Percentiles rank a stretch among this genome's conserved stretches.
Conservation (phyloP, 2,329 filamentous ascomycete genomes). For the Fusarium guadeloupense region DNA sequence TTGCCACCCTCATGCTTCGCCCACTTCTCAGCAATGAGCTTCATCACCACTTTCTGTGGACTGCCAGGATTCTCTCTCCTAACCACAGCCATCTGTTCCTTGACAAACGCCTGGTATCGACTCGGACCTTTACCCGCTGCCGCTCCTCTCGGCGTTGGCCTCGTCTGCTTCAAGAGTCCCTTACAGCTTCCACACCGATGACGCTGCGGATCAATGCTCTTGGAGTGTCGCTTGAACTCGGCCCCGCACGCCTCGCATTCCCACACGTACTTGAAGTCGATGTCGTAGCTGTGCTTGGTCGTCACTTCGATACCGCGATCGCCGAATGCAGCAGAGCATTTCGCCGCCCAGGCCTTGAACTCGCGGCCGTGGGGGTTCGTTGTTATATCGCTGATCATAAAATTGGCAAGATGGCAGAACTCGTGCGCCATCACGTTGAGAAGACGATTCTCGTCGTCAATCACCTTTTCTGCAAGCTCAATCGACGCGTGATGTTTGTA, state of each 20-base stretch:
- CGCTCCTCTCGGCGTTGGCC: constrained; percentile 68
- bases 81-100: constrained; percentile 72
- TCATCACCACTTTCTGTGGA: constrained; percentile 75
- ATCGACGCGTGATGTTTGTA: constrained; percentile 76
- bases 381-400: constrained; percentile 81
- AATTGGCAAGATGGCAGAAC: constrained; percentile 93
- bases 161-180: constrained; percentile 75
- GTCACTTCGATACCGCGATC: constrained; percentile 78
- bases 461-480: constrained; percentile 88
- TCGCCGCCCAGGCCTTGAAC: constrained; percentile 79
- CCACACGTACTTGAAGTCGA: constrained; percentile 94
- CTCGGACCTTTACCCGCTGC: constrained; percentile 42
- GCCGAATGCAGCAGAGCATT: constrained; percentile 65
- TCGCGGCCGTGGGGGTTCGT: constrained; percentile 83
- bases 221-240: constrained; percentile 85
- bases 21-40: constrained; percentile 71
- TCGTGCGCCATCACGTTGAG: constrained; percentile 96
- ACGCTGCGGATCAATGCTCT: constrained; percentile 77
- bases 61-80: constrained; percentile 64
- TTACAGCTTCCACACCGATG: constrained; percentile 84
- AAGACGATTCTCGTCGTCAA: constrained; percentile 78
- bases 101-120: constrained; percentile 66
- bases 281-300: constrained; percentile 88
- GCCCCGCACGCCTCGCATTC: constrained; percentile 73
- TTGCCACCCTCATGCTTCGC: constrained; percentile 57